A percentile compares a stretch with the other conserved stretches of the same genome.
These are phyloP conservation scores for Malus sylvestris DNA, from an alignment of 306 rosid species.

Conservation along the genomic window DNA sequence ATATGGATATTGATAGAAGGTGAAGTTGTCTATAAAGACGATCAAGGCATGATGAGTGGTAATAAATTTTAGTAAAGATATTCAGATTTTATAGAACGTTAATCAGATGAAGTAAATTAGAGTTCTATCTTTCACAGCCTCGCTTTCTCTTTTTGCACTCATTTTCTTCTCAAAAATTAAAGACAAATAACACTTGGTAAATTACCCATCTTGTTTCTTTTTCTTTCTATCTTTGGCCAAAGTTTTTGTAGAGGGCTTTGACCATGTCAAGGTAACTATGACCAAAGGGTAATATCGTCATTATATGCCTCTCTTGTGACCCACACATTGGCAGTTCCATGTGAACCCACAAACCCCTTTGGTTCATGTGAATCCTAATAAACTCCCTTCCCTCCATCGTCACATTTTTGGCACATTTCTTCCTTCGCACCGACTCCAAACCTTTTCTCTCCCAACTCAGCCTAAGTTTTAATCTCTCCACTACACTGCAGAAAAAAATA, in stretches of 20 bases:
- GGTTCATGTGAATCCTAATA: constrained; percentile 24
- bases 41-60: too few species aligned
- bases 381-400: not conserved
- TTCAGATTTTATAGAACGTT: not conserved
- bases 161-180: too few species aligned
- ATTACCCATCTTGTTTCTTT: not conserved
- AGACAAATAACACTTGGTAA: not conserved
- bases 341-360: constrained; percentile 1
- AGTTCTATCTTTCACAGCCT: not conserved
- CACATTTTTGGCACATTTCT: not conserved
- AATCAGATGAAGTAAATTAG: not conserved
- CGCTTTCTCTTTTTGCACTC: too few species aligned
- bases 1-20: not conserved
- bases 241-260: not conserved
- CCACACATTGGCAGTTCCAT: not conserved
- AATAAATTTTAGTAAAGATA: not conserved
- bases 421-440: not conserved
- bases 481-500: too few species aligned
- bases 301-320: constrained; percentile 15
- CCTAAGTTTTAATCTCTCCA: too few species aligned
- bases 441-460: too few species aligned
- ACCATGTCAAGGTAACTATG: not conserved
- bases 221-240: not conserved
- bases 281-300: constrained; percentile 3
- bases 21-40: not conserved